Base-by-base conservation (phyloP, 805 yeast species). In the Yarrowia hollandica region DNA sequence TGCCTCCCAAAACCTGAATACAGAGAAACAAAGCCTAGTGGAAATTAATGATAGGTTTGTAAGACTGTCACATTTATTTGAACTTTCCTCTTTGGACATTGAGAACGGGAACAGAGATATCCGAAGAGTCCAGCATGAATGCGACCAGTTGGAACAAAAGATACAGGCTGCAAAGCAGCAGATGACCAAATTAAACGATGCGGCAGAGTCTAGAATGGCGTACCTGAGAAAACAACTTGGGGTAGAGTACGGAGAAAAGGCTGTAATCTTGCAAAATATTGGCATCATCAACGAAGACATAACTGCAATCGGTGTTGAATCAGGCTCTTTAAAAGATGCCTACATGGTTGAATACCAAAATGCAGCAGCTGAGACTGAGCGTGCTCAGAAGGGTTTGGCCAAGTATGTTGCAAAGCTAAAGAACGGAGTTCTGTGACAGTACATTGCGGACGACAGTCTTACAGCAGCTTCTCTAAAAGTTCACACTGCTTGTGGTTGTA, bases 111-210 rank as follows among this genome's bases (percentile, higher is more conserved):
- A 41, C 8, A 11, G 22, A 18, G 48, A 25, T 14, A 8, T 14
- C 11, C 21, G 48, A 16, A 26, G 48, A 18, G 25, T 33, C 2
- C 33, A 41, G 48, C 48, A 41, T 7, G 48, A 41, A 6, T 41
- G 48, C 10, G 52, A 44, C 16, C 52, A 28, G 35, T 9, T 28
- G 18, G 35, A 44, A n/a, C 35, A 44, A 9, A 44, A 44, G 25
- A 44, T 44, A 4, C 25, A 28, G 25, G 18, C 10, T 11, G 25
- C n/a, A 1, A 19, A 19, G n/a, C 9, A 12, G 4, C 34, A 44
- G 14, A 28, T 9, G 18, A 35, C n/a, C 15, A 44, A 41, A 16
- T 11, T 26, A 23, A 41, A 41, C n/a, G 4, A 5, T 9, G 14
- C 33, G 2, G 33, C 52, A 2, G 35, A 44, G 12, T 12, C 26